phyloP scores from a whole-genome alignment of 768 basidiomycete genomes.

The Mycena chlorophos region DNA sequence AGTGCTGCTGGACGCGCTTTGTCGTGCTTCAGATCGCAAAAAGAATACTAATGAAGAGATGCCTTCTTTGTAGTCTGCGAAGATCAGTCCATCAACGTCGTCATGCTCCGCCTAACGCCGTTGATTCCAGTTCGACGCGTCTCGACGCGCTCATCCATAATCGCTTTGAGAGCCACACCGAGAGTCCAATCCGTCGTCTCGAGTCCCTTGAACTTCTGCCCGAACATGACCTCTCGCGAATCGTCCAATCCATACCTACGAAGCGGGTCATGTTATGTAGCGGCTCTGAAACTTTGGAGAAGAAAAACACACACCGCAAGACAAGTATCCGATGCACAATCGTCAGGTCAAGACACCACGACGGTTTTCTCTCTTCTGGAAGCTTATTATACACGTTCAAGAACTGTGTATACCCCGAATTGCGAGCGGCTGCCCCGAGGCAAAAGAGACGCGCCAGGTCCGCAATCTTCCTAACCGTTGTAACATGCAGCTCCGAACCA shows the following conservation, averaged over 20 bases:
- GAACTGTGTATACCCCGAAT: not conserved
- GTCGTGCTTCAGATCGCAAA: too few species aligned
- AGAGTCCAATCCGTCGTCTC: not conserved
- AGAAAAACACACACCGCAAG: not conserved
- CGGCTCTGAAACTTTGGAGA: not conserved
- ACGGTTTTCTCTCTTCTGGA: not conserved
- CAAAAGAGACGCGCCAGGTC: not conserved
- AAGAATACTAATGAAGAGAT: too few species aligned
- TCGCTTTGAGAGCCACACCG: not conserved
- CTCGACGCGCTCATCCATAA: not conserved
- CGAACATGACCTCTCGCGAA: not conserved
- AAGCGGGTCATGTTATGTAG: too few species aligned
- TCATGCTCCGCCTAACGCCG: too few species aligned
- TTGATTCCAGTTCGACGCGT: too few species aligned
- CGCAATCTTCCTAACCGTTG: not conserved
- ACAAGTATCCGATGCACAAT: not conserved
- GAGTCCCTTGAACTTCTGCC: not conserved
- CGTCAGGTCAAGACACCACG: not conserved
- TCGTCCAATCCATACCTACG: not conserved
- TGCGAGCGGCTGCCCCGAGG: not conserved
- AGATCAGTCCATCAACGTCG: too few species aligned
- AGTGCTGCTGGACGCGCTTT: too few species aligned
- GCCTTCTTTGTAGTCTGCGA: too few species aligned
- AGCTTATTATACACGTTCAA: too few species aligned
- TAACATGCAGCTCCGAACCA: not conserved